Base-by-base conservation (phyloP, 441 rosid species). In the Adansonia grandidieri region DNA sequence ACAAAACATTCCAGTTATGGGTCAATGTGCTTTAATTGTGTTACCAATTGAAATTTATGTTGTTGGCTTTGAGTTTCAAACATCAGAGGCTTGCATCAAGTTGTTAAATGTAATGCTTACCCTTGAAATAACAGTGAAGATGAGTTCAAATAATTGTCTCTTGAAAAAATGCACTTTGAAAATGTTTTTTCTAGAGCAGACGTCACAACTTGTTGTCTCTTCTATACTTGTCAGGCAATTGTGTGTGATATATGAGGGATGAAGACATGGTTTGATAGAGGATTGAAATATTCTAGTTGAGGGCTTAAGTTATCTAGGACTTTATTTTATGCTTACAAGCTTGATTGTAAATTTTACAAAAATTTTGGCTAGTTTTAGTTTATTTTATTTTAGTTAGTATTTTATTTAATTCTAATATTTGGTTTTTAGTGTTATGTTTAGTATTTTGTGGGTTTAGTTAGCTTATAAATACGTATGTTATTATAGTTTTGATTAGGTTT, bases 201-300 rank as follows among this genome's bases (percentile, higher is more conserved):
- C 15, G 42, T 44, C 14, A 51, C 40, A 47, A 70, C 20, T 44
- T 67, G 44, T 28, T 50, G 60, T 53, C 19, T 50, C 42, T 70
- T 47, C 20, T 47, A 48, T 7, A 24, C 19, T 48, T 50, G 32
- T 47, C 71, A 3, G 40, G 58, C 58, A 22, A 28, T 22, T 48
- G 15, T 20, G 32, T 1, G 15, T 51, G 58, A 50, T 15, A 14
- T 71, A 22, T 71, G 61, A 71, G 74, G 74, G 61, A 51, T 8
- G 32, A 50, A 51, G 61, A 71, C 37, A 11, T 45, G 32, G 74
- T 71, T 71, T n/a, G 47, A 37, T 64, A 42, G 69, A 64, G 48
- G 69, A 37, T 40, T 1, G 11, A 37, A 7, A 37, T 64, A 37
- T 64, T 20, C 48, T 37, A n/a, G 67, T 32, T 63, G 67, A 63